Evolutionary conservation across 2,329 filamentous ascomycete genomes (phyloP), one percentile per base, ranked within the genome.

Genomic region (Penicillium sp.): DNA sequence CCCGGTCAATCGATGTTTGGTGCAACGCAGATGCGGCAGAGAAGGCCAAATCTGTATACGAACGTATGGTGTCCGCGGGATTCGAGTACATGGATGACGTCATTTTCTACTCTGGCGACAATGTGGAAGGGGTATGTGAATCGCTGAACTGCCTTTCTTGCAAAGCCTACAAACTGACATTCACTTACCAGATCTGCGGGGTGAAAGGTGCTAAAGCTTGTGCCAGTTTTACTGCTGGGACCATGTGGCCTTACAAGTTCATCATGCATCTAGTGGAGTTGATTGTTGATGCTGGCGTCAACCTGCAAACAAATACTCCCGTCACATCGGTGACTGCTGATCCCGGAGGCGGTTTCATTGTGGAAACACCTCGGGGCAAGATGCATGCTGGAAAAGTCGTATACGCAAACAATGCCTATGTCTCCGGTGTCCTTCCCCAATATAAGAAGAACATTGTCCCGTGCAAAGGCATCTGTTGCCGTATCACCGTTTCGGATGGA

Each of bases 351-450:
- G 1, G 78, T 88, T 4, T 82, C 85, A 53, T 60, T 4, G 49
- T 76, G 57, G 93, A 91, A 0, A 75, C 73, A 0, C 76, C 83
- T 0, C 86, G 92, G 26, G 93, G 93, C 28, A 80, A 76, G 51
- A 83, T 96, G 61, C 75, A 75, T 0, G 82, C 92, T 0, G 76
- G 79, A 2, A 84, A 87, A 37, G 85, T 96, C 25, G 82, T 97
- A 19, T 84, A 96, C 22, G 90, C 92, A 6, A 94, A 91, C 0
- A 97, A 97, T 71, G 93, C 83, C 3, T 96, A 96, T 75, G 93
- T 91, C 0, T 91, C 90, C 1, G 84, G 88, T 61, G 81, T 97
- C 7, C 78, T 96, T 1, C 91, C 91, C 0, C 73, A 80, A 37
- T 89, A 96, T 68, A 80, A 84, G 2, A 86, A 88, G 64, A 82